A percentile compares a stretch with the other conserved stretches of the same genome.
phyloP scores from a whole-genome alignment of 129 eudicot genomes.

The Chrysanthemum makinoi region DNA sequence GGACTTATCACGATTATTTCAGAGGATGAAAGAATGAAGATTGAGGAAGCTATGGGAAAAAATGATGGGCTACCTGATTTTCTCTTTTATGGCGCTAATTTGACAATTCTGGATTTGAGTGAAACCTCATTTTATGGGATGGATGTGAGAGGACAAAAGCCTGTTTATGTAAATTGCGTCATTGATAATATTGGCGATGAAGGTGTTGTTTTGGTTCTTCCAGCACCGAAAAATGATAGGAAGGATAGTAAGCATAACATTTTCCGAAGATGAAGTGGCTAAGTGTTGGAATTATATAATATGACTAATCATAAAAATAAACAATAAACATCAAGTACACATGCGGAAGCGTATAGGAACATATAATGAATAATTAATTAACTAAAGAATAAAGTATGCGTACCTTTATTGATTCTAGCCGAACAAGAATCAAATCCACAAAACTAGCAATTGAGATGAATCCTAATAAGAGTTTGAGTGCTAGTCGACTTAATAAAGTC shows the following conservation, averaged over 20 bases:
- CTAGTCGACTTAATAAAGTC: too few species aligned
- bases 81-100: conserved; percentile 56
- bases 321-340: too few species aligned
- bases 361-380: too few species aligned
- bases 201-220: conserved; percentile 75
- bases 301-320: too few species aligned
- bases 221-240: conserved; percentile 34
- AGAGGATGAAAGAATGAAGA: conserved; percentile 39
- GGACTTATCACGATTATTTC: conserved; percentile 28
- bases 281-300: too few species aligned
- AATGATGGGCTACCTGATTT: conserved; percentile 38
- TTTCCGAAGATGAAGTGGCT: conserved; percentile 49
- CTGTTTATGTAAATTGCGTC: conserved; percentile 41
- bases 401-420: too few species aligned
- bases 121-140: conserved; percentile 48
- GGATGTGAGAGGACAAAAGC: conserved; percentile 48
- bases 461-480: too few species aligned
- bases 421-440: too few species aligned
- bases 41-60: conserved; percentile 39
- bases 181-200: conserved; percentile 66
- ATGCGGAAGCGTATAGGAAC: too few species aligned
- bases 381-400: too few species aligned
- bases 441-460: too few species aligned
- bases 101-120: conserved; percentile 56
- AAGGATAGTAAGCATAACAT: conserved; percentile 39